These are phyloP conservation scores for Leishmania major DNA, from an alignment of 208 protist genomes.

Conservation along the genomic window DNA sequence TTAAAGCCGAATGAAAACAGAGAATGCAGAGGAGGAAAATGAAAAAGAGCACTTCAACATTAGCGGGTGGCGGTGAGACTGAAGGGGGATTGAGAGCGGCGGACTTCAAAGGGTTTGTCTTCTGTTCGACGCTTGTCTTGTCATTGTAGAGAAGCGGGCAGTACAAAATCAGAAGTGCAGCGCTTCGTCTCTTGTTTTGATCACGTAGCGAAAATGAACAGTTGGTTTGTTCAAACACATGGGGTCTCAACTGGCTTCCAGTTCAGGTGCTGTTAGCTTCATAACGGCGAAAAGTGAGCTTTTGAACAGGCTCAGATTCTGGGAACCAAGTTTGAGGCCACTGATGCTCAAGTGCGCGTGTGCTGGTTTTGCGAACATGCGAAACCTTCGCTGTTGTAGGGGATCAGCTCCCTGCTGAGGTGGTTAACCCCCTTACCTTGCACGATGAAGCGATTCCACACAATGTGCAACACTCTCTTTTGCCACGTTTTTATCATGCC, in stretches of 20 bases:
- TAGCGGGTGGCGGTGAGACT: background rate
- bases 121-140: background rate
- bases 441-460: background rate
- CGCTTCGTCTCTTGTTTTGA: background rate
- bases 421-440: background rate
- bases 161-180: background rate
- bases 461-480: background rate
- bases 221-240: no score
- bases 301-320: no score
- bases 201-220: background rate
- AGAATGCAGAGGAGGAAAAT: conserved; percentile 1
- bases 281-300: background rate
- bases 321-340: no score
- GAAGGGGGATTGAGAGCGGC: background rate
- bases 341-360: no score
- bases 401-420: background rate
- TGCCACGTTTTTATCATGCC: background rate
- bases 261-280: no score
- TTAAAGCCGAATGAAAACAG: background rate
- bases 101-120: background rate
- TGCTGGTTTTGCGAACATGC: background rate
- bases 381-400: background rate
- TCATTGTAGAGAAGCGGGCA: background rate
- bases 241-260: background rate
- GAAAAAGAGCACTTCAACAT: background rate